A percentile compares a stretch with the other conserved stretches of the same genome.
phyloP scores from a whole-genome alignment of 148 eudicot genomes.

The Rhododendron ovatum region DNA sequence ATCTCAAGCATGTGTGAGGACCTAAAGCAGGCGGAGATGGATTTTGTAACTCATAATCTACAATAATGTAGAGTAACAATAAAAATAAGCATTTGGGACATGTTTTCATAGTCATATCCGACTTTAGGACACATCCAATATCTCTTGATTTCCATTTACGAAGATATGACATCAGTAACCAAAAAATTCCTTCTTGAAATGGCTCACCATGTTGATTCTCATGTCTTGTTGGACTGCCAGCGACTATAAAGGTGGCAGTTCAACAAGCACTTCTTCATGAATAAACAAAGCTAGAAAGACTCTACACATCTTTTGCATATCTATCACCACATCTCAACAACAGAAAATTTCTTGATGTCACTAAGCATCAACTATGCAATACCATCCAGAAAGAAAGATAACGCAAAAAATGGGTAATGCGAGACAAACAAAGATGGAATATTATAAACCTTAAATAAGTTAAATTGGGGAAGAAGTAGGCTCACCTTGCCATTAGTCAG shows the following conservation, averaged over 20 bases:
- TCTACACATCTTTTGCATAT: not conserved
- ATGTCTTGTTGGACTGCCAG: not conserved
- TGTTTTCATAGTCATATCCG: not conserved
- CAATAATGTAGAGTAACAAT: not conserved
- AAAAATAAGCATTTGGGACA: not conserved
- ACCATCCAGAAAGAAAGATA: not conserved
- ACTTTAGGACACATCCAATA: not conserved
- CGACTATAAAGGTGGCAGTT: not conserved
- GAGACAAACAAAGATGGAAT: not conserved
- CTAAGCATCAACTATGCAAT: not conserved
- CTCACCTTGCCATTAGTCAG: constrained; percentile 30
- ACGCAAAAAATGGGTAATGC: not conserved
- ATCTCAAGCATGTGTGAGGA: not conserved
- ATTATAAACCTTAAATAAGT: not conserved
- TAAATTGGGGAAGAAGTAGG: not conserved
- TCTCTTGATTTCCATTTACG: not conserved
- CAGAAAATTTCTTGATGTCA: not conserved
- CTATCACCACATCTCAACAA: not conserved
- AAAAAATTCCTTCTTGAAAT: not conserved
- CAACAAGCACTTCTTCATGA: not conserved
- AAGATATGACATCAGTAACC: not conserved
- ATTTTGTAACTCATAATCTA: not conserved
- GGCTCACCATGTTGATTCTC: not conserved
- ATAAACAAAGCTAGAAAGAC: constrained; percentile 1
- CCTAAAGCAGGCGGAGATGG: not conserved